Conservation (phyloP, 2,329 filamentous ascomycete genomes). For the Fusarium abutilonis region DNA sequence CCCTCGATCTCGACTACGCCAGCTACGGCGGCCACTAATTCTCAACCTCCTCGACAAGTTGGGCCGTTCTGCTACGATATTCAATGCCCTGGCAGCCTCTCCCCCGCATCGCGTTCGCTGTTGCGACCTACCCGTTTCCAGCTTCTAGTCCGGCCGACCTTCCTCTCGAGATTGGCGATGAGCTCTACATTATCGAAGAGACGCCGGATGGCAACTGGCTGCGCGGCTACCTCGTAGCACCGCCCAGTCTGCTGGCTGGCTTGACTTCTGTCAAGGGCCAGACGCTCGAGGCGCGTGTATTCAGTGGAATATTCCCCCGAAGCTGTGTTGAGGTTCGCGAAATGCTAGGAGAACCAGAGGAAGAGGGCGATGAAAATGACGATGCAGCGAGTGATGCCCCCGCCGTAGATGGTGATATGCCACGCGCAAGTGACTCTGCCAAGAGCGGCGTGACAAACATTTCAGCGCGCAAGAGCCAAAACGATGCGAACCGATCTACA, state of each 20-base stretch:
- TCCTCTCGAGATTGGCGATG: slow-evolving; percentile 96
- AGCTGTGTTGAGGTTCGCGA: slow-evolving; percentile 96
- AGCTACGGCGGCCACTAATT: slow-evolving; percentile 28
- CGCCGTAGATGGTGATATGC: slow-evolving; percentile 42
- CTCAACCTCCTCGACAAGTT: slow-evolving; percentile 31
- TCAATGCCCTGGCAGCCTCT: slow-evolving; percentile 97
- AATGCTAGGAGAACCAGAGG: slow-evolving; percentile 80
- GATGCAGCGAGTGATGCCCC: slow-evolving; percentile 49
- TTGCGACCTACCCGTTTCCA: slow-evolving; percentile 93
- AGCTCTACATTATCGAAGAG: slow-evolving; percentile 98
- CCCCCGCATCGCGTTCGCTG: slow-evolving; percentile 95
- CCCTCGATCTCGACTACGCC: slow-evolving; percentile 14
- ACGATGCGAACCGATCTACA: slow-evolving; percentile 45
- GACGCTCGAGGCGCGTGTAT: slow-evolving; percentile 93
- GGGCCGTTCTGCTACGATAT: slow-evolving; percentile 37
- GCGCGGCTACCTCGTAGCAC: slow-evolving; percentile 93
- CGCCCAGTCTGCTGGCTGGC: slow-evolving; percentile 90
- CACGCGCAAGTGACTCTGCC: slow-evolving; percentile 60
- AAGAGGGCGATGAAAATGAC: slow-evolving; percentile 60
- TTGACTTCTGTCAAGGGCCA: slow-evolving; percentile 91
- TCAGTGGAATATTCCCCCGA: slow-evolving; percentile 96
- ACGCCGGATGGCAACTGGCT: slow-evolving; percentile 93
- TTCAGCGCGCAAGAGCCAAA: slow-evolving; percentile 51
- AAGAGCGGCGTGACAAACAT: slow-evolving; percentile 62
- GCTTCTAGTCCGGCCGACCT: slow-evolving; percentile 89